These are phyloP conservation scores for Malus hybrid DNA, from an alignment of 331 rosid species.

Conservation along the genomic window DNA sequence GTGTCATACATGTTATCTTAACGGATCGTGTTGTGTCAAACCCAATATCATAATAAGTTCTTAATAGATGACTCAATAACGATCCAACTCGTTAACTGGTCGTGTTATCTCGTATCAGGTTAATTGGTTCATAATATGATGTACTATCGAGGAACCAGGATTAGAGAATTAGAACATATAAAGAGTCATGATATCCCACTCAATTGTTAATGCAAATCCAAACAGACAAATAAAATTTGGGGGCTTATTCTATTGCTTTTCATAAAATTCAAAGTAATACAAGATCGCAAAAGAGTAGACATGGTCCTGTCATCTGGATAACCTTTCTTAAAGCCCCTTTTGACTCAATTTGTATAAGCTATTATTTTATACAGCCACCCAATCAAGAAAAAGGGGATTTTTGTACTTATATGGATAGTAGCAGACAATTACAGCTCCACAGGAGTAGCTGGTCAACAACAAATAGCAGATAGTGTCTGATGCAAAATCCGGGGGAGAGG, in stretches of 20 bases:
- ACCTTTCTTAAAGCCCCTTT: background rate
- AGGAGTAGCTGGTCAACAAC: background rate
- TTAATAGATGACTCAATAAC: no score
- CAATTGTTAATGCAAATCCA: background rate
- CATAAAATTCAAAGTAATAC: background rate
- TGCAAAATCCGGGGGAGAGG: background rate
- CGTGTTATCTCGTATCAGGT: no score
- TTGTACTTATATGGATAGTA: background rate
- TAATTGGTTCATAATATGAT: no score
- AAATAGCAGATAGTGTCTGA: background rate
- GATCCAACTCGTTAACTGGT: no score
- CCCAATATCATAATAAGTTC: no score
- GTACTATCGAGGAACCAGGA: background rate
- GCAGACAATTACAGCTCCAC: conserved; percentile 6
- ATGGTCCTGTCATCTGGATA: background rate
- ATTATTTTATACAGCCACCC: background rate
- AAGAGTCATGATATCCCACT: background rate
- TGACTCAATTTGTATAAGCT: background rate
- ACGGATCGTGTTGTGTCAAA: no score
- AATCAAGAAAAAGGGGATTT: background rate
- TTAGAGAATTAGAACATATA: background rate
- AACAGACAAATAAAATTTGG: background rate
- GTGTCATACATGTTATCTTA: no score
- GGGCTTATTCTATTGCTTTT: no score
- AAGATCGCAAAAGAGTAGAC: no score